Conservation (phyloP, 495 filamentous ascomycete genomes). For the Podospora fimiseda region DNA sequence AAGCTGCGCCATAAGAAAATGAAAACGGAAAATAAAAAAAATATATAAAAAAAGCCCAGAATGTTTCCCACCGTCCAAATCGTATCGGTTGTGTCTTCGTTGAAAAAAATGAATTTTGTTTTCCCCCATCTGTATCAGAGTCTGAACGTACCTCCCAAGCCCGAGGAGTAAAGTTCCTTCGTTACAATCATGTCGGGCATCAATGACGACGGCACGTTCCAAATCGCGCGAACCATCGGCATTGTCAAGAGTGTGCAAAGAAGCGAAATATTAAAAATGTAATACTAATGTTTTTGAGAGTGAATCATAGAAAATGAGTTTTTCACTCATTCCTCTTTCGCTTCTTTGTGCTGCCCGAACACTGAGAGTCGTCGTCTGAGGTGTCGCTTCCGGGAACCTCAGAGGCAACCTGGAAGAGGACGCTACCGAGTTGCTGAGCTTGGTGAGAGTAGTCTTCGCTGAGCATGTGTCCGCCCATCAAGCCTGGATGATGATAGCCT, state of each 20-base stretch:
- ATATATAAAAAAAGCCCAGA: neutral
- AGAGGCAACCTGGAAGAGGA: slow-evolving; percentile 70
- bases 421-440: slow-evolving; percentile 57
- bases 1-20: neutral
- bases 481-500: slow-evolving; percentile 13
- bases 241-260: slow-evolving; percentile 35
- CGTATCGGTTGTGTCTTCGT: slow-evolving; percentile 7
- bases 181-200: slow-evolving; percentile 33
- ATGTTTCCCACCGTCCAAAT: neutral
- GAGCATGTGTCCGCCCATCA: slow-evolving; percentile 24
- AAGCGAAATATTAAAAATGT: slow-evolving; percentile 23
- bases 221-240: slow-evolving; percentile 24
- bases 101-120: slow-evolving; percentile 7
- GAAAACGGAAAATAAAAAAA: neutral
- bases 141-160: slow-evolving; percentile 1
- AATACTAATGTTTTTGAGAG: neutral
- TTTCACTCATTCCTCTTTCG: slow-evolving; percentile 60
- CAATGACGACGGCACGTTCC: slow-evolving; percentile 33
- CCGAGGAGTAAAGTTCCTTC: slow-evolving; percentile 21
- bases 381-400: slow-evolving; percentile 56
- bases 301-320: neutral
- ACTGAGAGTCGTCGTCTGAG: slow-evolving; percentile 45
- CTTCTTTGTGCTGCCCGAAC: slow-evolving; percentile 59
- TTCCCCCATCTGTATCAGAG: slow-evolving; percentile 6
- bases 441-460: slow-evolving; percentile 47